Base-by-base conservation (phyloP, 345 rosid species). In the Combretum micranthum region DNA sequence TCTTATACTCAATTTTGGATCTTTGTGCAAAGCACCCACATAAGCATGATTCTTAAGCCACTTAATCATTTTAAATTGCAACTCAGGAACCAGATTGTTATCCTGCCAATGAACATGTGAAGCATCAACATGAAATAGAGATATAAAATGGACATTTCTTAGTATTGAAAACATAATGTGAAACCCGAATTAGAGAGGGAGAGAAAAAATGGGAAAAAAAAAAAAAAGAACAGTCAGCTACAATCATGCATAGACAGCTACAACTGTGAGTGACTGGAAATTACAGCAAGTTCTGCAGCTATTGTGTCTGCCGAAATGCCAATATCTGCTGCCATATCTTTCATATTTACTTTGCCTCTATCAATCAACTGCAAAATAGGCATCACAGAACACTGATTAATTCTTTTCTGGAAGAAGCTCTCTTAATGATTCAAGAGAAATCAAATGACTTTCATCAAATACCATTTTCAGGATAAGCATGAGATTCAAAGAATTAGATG, bases 1-100 rank as follows among this genome's bases (percentile, higher is more conserved):
- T 61, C 79, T 78, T 52, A 69, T 69, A 64, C 76, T 87, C 19
- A 58, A 65, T 59, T 67, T 71, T 59, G 69, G 7, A 56, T 71
- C 70, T 64, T 79, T 79, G 43, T 66, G 80, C 56, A 65, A 52
- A 42, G 55, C 54, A 50, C 81, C 89, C 75, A 82, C 64, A 61
- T 68, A 77, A 59, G 88, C 84, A 85, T 93, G 83, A 72, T 75
- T 78, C 47, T 65, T 74, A 67, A 93, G 77, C 99, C 99, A 93
- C 63, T 71, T 79, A 52, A 78, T 64, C 64, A 93, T 51, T 75
- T 90, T 83, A 76, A 77, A 66, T 57, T 42, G 75, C 77, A 79
- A 44, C 52, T 85, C 96, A 62, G 91, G 83, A 15, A 64, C 64
- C 70, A 85, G 56, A 72, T 57, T 74, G 67, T 80, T 84, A 46